phyloP scores from a whole-genome alignment of 2,329 filamentous ascomycete genomes.

The Ceratocystis alfenasii region DNA sequence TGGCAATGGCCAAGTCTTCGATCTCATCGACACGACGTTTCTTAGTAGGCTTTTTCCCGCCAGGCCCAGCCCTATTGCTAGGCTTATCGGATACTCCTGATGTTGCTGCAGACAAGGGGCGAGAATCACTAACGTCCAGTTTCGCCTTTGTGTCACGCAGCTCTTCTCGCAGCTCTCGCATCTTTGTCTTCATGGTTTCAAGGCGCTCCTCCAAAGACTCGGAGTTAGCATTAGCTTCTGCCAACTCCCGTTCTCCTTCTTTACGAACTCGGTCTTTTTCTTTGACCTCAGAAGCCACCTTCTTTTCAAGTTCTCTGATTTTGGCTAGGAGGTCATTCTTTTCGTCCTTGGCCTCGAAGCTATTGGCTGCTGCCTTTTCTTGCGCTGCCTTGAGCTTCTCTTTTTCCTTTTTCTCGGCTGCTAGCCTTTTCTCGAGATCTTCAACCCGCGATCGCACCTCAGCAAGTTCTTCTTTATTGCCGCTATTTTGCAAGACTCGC shows the following conservation, averaged over 20 bases:
- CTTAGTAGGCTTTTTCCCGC: slow-evolving; percentile 30
- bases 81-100: slow-evolving; percentile 24
- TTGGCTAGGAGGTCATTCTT: slow-evolving; percentile 16
- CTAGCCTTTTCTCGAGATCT: slow-evolving; percentile 31
- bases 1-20: slow-evolving; percentile 38
- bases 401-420: slow-evolving; percentile 35
- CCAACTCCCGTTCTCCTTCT: slow-evolving; percentile 41
- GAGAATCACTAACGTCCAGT: slow-evolving; percentile 30
- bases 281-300: slow-evolving; percentile 33
- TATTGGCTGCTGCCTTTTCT: slow-evolving; percentile 14
- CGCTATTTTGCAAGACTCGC: slow-evolving; percentile 27
- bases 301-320: slow-evolving; percentile 27
- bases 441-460: slow-evolving; percentile 32
- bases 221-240: slow-evolving; percentile 50
- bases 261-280: slow-evolving; percentile 37
- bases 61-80: slow-evolving; percentile 27
- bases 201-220: slow-evolving; percentile 59
- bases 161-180: slow-evolving; percentile 48
- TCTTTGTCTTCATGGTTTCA: slow-evolving; percentile 55
- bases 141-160: slow-evolving; percentile 33
- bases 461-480: slow-evolving; percentile 33
- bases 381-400: slow-evolving; percentile 34
- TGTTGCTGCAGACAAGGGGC: neutral
- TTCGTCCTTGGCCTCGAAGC: slow-evolving; percentile 6
- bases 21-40: slow-evolving; percentile 39